Conservation (phyloP, 345 rosid species). For the Odontarrhena argentea region DNA sequence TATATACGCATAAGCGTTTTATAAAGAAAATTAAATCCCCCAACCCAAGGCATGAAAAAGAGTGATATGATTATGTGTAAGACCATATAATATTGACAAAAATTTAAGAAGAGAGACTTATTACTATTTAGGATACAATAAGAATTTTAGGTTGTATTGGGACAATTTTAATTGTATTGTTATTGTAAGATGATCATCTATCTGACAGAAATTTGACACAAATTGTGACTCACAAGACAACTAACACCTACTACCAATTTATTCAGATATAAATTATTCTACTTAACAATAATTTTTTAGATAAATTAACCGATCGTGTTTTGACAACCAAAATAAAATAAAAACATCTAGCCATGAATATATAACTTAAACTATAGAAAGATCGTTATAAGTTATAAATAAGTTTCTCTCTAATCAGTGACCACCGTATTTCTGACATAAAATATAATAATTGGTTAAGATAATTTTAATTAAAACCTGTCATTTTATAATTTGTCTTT, state of each 20-base stretch:
- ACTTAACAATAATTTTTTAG: too few species aligned
- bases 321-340: too few species aligned
- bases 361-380: too few species aligned
- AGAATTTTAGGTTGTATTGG: neutral
- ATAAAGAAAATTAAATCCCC: neutral
- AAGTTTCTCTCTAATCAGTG: too few species aligned
- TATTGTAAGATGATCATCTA: neutral
- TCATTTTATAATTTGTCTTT: conserved; percentile 27
- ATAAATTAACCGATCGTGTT: too few species aligned
- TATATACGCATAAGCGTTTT: neutral
- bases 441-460: conserved; percentile 28
- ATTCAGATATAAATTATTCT: neutral
- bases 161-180: neutral
- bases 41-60: conserved; percentile 28
- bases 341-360: too few species aligned
- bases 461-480: conserved; percentile 31
- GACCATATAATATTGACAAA: neutral
- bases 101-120: conserved; percentile 2
- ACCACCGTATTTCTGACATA: neutral
- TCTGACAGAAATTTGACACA: neutral
- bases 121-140: neutral
- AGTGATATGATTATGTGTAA: neutral
- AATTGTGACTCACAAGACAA: neutral
- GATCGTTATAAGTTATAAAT: too few species aligned
- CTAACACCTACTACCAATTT: neutral